Conservation (phyloP, 2,329 filamentous ascomycete genomes). For the Calonectria henricotiae region DNA sequence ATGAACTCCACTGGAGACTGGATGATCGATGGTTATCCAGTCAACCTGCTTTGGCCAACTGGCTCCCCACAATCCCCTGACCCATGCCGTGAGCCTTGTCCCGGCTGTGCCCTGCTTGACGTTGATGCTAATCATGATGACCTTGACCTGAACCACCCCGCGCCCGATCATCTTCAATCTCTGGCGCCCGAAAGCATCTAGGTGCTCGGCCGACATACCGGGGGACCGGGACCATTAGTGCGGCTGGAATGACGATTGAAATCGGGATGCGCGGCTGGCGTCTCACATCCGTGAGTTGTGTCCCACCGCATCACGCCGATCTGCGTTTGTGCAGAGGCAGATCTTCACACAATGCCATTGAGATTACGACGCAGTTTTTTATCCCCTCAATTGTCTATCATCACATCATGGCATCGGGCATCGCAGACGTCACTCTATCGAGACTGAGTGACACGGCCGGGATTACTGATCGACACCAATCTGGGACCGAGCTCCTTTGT, state of each 20-base stretch:
- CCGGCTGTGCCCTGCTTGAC: not conserved
- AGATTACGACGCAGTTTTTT: not conserved
- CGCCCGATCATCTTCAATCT: constrained; percentile 5
- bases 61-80: not conserved
- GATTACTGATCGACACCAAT: constrained; percentile 6
- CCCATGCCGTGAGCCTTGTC: constrained; percentile 11
- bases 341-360: constrained; percentile 8
- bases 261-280: constrained; percentile 21
- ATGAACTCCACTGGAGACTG: constrained; percentile 27
- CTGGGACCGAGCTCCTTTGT: constrained; percentile 15
- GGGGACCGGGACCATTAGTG: constrained; percentile 11
- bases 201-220: not conserved
- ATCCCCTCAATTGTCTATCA: not conserved
- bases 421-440: not conserved
- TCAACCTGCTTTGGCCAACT: constrained; percentile 12
- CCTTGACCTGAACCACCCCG: not conserved
- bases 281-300: constrained; percentile 1
- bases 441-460: not conserved
- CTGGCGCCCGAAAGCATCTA: not conserved
- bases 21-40: constrained; percentile 4
- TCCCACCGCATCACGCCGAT: constrained; percentile 28
- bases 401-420: constrained; percentile 8
- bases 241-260: constrained; percentile 3
- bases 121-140: constrained; percentile 13
- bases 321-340: constrained; percentile 4